Evolutionary conservation across 116 monocot species (phyloP).

Genomic region (Cymodocea nodosa): DNA sequence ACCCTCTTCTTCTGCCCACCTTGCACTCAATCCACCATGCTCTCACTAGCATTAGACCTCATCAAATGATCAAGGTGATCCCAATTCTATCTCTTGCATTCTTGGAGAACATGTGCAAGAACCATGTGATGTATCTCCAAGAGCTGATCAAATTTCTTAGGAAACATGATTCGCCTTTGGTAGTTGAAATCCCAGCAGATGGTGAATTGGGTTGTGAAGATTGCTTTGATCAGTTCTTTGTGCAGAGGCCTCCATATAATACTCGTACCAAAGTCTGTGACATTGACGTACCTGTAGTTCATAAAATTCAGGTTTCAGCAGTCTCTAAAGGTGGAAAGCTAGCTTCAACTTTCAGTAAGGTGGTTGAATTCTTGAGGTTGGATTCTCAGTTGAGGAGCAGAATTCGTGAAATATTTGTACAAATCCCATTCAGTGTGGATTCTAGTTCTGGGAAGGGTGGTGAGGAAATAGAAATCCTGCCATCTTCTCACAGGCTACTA

Average conservation of each 20-base stretch:
- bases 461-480: background rate
- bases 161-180: background rate
- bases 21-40: constrained; percentile 1
- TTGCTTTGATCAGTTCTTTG: background rate
- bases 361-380: background rate
- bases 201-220: background rate
- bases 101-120: background rate
- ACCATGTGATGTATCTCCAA: background rate
- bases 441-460: background rate
- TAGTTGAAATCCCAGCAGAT: background rate
- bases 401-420: background rate
- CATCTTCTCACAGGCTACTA: background rate
- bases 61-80: background rate
- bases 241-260: background rate
- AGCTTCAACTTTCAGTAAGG: background rate
- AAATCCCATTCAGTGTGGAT: background rate
- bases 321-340: background rate
- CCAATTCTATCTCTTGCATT: background rate
- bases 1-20: constrained; percentile 3
- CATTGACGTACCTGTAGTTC: background rate
- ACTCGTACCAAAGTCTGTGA: background rate
- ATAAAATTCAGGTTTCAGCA: background rate
- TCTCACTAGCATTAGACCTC: background rate
- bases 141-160: background rate
- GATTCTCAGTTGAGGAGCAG: background rate